Evolutionary conservation across 2,329 filamentous ascomycete species (phyloP).

Genomic region (Clathrospora elynae): DNA sequence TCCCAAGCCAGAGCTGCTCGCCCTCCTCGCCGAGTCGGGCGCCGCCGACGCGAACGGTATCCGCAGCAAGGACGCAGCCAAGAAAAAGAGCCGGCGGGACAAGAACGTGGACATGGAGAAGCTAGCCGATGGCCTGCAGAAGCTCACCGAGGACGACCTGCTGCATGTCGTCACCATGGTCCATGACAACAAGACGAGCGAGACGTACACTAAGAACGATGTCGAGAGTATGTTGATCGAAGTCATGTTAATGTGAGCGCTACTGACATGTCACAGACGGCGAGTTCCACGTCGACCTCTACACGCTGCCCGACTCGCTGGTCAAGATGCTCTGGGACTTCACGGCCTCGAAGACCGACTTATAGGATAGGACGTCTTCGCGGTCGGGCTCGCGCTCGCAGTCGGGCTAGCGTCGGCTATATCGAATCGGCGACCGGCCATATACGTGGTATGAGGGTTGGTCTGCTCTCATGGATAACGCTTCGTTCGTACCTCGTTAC

Average conservation of each 20-base stretch:
- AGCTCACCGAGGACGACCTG: slow-evolving; percentile 89
- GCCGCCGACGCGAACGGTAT: slow-evolving; percentile 69
- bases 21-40: slow-evolving; percentile 79
- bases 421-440: no score
- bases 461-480: no score
- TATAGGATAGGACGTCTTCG: slow-evolving; percentile 31
- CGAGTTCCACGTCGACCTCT: slow-evolving; percentile 97
- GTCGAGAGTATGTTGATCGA: slow-evolving; percentile 75
- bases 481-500: no score
- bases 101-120: slow-evolving; percentile 90
- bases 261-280: slow-evolving; percentile 64
- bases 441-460: no score
- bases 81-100: slow-evolving; percentile 76
- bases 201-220: slow-evolving; percentile 97
- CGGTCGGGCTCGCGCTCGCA: background rate
- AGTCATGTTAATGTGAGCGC: background rate
- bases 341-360: slow-evolving; percentile 50
- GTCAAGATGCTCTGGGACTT: slow-evolving; percentile 97
- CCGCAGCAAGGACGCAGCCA: slow-evolving; percentile 69
- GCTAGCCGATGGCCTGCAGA: slow-evolving; percentile 87
- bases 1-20: slow-evolving; percentile 82
- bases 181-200: slow-evolving; percentile 91
- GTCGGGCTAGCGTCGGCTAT: no score
- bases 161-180: slow-evolving; percentile 97
- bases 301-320: slow-evolving; percentile 88